A percentile compares a stretch with the other conserved stretches of the same genome.
phyloP scores from a whole-genome alignment of 1,284 basidiomycete species.

The Takashimella koratensis region DNA sequence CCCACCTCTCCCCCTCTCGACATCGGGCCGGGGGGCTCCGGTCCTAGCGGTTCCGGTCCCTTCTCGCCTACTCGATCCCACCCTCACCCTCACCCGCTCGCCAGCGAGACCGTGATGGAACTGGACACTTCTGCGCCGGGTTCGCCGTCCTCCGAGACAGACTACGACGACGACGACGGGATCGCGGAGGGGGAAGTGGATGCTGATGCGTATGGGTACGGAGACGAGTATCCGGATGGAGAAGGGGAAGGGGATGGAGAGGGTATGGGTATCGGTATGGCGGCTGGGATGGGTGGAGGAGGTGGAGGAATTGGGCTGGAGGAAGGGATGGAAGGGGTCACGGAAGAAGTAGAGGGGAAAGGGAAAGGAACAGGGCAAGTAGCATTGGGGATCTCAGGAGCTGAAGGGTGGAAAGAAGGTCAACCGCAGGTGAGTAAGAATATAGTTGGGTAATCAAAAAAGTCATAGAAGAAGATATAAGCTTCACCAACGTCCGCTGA shows the following conservation, averaged over 20 bases:
- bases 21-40: not conserved
- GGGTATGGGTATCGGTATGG: not conserved
- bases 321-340: not conserved
- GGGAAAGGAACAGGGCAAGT: no score
- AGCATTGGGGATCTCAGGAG: no score
- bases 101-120: conserved; percentile 5
- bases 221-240: conserved; percentile 2
- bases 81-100: conserved; percentile 7
- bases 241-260: conserved; percentile 2
- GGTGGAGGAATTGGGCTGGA: conserved; percentile 1
- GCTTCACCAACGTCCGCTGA: no score
- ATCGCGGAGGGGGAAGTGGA: conserved; percentile 6
- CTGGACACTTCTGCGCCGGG: conserved; percentile 6
- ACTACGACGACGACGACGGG: conserved; percentile 2
- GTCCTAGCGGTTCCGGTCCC: no score
- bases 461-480: no score
- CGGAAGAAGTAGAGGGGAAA: no score
- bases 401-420: no score
- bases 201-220: conserved; percentile 6
- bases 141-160: conserved; percentile 8
- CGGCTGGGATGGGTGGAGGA: not conserved
- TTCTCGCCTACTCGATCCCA: conserved; percentile 1
- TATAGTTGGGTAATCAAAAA: no score
- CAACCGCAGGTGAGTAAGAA: no score
- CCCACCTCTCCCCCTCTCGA: conserved; percentile 1